These are phyloP conservation scores for Globisporangium spinosum DNA, from an alignment of 352 stramenopile species.

Conservation along the genomic window DNA sequence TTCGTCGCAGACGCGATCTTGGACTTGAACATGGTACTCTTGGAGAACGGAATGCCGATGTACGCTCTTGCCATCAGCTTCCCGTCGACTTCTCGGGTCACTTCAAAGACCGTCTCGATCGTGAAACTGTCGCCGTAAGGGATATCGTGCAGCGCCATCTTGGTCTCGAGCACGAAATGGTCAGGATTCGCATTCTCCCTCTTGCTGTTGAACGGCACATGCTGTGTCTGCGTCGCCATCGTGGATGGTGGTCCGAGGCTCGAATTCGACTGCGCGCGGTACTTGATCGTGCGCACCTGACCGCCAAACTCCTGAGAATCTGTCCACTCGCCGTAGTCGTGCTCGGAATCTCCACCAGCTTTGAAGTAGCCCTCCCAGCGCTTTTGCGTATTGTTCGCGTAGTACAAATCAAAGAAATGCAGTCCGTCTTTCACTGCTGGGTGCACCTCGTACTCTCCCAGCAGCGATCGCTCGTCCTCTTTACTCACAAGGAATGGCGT, in stretches of 20 bases:
- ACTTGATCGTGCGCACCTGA: constrained; percentile 66
- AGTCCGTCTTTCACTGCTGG: constrained; percentile 38
- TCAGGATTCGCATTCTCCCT: constrained; percentile 35
- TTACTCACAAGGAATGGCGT: constrained; percentile 69
- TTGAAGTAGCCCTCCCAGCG: constrained; percentile 59
- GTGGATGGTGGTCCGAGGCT: constrained; percentile 63
- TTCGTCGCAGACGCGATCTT: constrained; percentile 78
- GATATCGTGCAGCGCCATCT: constrained; percentile 70
- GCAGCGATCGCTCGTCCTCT: constrained; percentile 59
- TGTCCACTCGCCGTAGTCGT: constrained; percentile 55
- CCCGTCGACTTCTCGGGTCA: constrained; percentile 40
- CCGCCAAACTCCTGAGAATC: constrained; percentile 57
- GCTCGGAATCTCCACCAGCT: constrained; percentile 61
- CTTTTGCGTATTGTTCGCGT: constrained; percentile 40
- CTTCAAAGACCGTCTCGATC: constrained; percentile 57
- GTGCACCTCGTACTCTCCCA: constrained; percentile 69
- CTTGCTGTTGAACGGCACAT: constrained; percentile 44
- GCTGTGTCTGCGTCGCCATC: constrained; percentile 48
- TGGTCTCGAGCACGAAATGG: constrained; percentile 53
- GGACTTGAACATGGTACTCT: constrained; percentile 81
- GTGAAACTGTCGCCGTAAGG: constrained; percentile 80
- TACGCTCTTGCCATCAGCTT: constrained; percentile 47
- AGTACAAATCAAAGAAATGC: constrained; percentile 79
- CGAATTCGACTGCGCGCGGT: constrained; percentile 67
- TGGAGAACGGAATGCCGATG: constrained; percentile 73